phyloP scores from a whole-genome alignment of 2,329 filamentous ascomycete genomes.

The Fusarium napiforme region DNA sequence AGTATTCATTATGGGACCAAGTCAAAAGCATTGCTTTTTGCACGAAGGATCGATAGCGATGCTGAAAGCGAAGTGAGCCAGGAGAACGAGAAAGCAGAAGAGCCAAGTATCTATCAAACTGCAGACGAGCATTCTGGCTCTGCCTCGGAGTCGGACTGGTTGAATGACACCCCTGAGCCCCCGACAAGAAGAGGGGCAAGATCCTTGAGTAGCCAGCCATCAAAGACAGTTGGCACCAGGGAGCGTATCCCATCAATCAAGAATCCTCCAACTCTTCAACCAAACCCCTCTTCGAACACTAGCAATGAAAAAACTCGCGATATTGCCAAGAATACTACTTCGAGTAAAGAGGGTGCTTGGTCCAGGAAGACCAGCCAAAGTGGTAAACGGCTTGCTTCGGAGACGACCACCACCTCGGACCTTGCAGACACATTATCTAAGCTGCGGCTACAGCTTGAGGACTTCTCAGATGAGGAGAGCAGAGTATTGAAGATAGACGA shows the following conservation, averaged over 20 bases:
- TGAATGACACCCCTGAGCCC: conserved; percentile 24
- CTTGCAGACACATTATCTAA: conserved; percentile 42
- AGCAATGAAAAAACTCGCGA: neutral
- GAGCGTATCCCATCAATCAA: neutral
- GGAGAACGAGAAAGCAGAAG: conserved; percentile 30
- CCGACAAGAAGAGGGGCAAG: conserved; percentile 4
- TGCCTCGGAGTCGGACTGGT: conserved; percentile 29
- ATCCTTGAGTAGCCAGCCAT: neutral
- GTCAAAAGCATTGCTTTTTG: conserved; percentile 17
- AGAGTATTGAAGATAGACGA: conserved; percentile 8
- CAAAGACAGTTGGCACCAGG: neutral
- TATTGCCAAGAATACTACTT: neutral
- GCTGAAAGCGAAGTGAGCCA: conserved; percentile 14
- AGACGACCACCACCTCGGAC: conserved; percentile 29
- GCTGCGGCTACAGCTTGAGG: conserved; percentile 39
- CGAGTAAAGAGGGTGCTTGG: neutral
- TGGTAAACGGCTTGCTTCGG: neutral
- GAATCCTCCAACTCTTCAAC: conserved; percentile 10
- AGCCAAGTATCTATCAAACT: conserved; percentile 42
- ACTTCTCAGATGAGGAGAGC: conserved; percentile 40
- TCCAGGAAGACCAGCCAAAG: conserved; percentile 8
- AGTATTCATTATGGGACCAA: neutral
- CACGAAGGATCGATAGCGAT: conserved; percentile 18
- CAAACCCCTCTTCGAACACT: neutral
- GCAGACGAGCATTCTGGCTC: conserved; percentile 36